These are phyloP conservation scores for Begonia masoniana DNA, from an alignment of 306 rosid species.

Conservation along the genomic window DNA sequence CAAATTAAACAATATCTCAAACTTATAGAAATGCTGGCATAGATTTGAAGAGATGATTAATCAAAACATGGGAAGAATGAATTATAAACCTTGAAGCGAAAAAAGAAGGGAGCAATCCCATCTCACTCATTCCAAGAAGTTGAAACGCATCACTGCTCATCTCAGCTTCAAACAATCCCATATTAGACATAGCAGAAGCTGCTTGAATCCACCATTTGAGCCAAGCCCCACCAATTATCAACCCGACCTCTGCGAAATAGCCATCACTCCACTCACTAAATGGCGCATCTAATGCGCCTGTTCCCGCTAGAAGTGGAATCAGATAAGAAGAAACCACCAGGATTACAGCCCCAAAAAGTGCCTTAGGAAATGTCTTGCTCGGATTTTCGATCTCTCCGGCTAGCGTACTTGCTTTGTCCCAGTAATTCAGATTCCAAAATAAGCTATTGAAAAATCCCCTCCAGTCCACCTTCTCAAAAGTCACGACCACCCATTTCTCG, in stretches of 20 bases:
- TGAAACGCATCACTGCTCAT: conserved; percentile 88
- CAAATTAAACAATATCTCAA: no score
- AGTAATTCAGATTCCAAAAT: conserved; percentile 91
- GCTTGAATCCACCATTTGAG: conserved; percentile 88
- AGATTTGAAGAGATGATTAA: no score
- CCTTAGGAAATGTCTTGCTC: conserved; percentile 60
- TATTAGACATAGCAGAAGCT: conserved; percentile 80
- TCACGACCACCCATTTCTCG: conserved; percentile 39
- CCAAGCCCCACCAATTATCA: conserved; percentile 82
- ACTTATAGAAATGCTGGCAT: no score
- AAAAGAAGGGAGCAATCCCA: conserved; percentile 79
- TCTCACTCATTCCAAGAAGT: conserved; percentile 88
- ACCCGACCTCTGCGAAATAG: conserved; percentile 72
- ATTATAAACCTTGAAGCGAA: conserved; percentile 60
- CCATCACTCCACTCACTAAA: conserved; percentile 75
- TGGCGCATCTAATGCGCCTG: conserved; percentile 49
- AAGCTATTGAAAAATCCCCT: conserved; percentile 63
- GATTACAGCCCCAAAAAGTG: conserved; percentile 67
- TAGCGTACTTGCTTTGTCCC: conserved; percentile 94
- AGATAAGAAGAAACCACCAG: conserved; percentile 68
- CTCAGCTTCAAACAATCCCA: conserved; percentile 89
- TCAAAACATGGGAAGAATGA: conserved; percentile 1
- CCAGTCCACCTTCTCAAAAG: conserved; percentile 48
- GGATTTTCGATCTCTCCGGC: conserved; percentile 89
- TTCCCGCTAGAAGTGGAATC: conserved; percentile 86